These are phyloP conservation scores for Medicago truncatula DNA, from an alignment of 306 rosid genomes.

Conservation along the genomic window DNA sequence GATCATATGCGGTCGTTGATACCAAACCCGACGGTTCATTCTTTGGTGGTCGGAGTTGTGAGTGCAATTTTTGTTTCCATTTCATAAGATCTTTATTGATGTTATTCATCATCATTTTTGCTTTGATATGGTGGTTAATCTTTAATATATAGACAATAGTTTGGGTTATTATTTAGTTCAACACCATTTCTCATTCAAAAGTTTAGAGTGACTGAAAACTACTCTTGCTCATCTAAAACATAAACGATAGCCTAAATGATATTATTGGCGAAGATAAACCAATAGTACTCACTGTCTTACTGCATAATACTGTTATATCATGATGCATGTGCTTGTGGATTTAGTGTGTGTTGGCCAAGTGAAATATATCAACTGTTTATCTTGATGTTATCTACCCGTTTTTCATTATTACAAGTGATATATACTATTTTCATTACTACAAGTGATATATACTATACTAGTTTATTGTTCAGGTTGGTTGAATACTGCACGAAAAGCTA, in stretches of 20 bases:
- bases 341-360: conserved; percentile 12
- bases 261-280: conserved; percentile 24
- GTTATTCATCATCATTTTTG: conserved; percentile 40
- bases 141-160: not conserved
- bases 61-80: conserved; percentile 55
- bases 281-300: not conserved
- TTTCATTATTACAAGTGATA: conserved; percentile 3
- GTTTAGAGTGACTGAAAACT: conserved; percentile 21
- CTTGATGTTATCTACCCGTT: not conserved
- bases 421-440: conserved; percentile 5
- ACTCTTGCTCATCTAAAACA: conserved; percentile 31
- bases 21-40: conserved; percentile 59
- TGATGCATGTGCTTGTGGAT: conserved; percentile 4
- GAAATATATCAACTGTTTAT: conserved; percentile 31
- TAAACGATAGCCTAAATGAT: conserved; percentile 24
- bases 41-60: conserved; percentile 74
- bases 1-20: conserved; percentile 73
- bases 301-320: conserved; percentile 6
- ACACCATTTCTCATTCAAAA: conserved; percentile 35
- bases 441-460: not conserved
- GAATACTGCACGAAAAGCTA: too few relatives aligned
- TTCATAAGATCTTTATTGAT: conserved; percentile 9
- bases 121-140: conserved; percentile 25
- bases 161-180: conserved; percentile 26
- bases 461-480: too few relatives aligned